Evolutionary conservation across 371 early-diverging fungal species (phyloP).

Genomic region (Rhizopus stolonifer): DNA sequence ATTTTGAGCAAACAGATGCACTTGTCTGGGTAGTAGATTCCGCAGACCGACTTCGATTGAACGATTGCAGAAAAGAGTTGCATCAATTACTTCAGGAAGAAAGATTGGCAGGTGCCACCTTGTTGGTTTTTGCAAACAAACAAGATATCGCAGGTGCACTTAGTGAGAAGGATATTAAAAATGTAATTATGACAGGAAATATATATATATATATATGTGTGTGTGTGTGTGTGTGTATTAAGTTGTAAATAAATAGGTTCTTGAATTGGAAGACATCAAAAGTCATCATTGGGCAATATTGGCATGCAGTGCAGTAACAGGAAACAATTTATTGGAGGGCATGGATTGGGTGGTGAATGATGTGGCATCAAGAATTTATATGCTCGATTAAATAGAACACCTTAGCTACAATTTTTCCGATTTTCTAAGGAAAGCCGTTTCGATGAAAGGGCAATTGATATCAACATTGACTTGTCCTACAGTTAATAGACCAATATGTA

Average conservation of each 20-base stretch:
- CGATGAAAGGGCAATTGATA: too few species aligned
- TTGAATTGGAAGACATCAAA: conserved; percentile 72
- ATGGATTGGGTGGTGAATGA: conserved; percentile 94
- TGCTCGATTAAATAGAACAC: conserved; percentile 55
- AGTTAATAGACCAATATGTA: too few species aligned
- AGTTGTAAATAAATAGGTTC: conserved; percentile 47
- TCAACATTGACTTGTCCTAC: too few species aligned
- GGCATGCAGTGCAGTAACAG: conserved; percentile 89
- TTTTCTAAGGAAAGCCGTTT: too few species aligned
- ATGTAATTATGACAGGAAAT: conserved; percentile 39
- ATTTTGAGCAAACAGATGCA: conserved; percentile 99
- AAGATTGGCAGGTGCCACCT: conserved; percentile 88
- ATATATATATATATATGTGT: too few species aligned
- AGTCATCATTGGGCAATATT: conserved; percentile 93
- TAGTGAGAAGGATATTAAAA: conserved; percentile 67
- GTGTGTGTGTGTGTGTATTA: too few species aligned
- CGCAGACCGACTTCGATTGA: conserved; percentile 80
- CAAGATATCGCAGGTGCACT: conserved; percentile 91
- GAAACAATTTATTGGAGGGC: conserved; percentile 81
- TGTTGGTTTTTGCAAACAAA: conserved; percentile 95
- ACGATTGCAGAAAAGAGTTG: conserved; percentile 84
- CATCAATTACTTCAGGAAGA: conserved; percentile 81
- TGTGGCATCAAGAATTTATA: conserved; percentile 85
- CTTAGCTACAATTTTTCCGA: too few species aligned
- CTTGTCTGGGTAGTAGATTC: conserved; percentile 99